phyloP scores from a whole-genome alignment of 192 early-diverging fungal species.

The Backusella luteola region DNA sequence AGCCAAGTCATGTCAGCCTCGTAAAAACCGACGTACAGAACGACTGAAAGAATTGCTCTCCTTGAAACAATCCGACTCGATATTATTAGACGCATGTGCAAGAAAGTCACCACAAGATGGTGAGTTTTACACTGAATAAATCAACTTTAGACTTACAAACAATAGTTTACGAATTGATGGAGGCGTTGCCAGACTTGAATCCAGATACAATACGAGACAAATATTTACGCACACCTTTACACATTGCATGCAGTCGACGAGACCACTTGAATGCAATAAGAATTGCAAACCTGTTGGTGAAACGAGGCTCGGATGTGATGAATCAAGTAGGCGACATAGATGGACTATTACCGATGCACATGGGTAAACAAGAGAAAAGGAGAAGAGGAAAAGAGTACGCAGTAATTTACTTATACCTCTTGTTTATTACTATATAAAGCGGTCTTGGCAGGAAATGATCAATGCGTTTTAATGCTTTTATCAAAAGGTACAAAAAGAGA shows the following conservation, averaged over 20 bases:
- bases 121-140: neutral
- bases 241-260: slow-evolving; percentile 32
- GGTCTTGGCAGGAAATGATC: slow-evolving; percentile 33
- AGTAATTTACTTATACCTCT: neutral
- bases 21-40: slow-evolving; percentile 10
- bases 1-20: slow-evolving; percentile 13
- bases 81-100: slow-evolving; percentile 29
- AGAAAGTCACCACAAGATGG: slow-evolving; percentile 16
- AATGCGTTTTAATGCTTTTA: slow-evolving; percentile 33
- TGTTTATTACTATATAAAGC: slow-evolving; percentile 10
- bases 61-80: slow-evolving; percentile 16
- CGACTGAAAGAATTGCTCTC: slow-evolving; percentile 20
- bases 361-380: slow-evolving; percentile 14
- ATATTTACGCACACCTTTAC: slow-evolving; percentile 37
- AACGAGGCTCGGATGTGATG: slow-evolving; percentile 30
- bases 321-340: slow-evolving; percentile 39
- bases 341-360: slow-evolving; percentile 35
- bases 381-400: neutral
- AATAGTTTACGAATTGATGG: slow-evolving; percentile 11
- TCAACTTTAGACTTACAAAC: neutral
- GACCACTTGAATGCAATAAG: slow-evolving; percentile 26
- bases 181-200: slow-evolving; percentile 19
- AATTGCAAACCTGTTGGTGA: slow-evolving; percentile 25
- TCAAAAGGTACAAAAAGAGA: slow-evolving; percentile 8
- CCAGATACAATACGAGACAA: slow-evolving; percentile 34